Conservation (phyloP, 2,329 filamentous ascomycete species). For the Cercospora sesami region DNA sequence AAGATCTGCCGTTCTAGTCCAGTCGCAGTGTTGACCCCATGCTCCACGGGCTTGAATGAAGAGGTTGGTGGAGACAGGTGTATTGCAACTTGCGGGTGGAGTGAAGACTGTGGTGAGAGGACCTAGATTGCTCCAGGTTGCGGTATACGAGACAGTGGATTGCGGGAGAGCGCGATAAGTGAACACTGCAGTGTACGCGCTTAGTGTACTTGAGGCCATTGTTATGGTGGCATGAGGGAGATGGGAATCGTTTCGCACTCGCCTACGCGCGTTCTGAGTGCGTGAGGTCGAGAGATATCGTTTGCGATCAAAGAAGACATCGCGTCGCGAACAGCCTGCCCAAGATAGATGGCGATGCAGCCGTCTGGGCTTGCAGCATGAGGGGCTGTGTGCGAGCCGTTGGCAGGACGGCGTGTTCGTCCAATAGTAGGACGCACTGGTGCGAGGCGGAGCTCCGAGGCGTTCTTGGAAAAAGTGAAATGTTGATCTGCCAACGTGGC, state of each 20-base stretch:
- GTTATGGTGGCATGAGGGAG: neutral
- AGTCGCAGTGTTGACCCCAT: conserved; percentile 7
- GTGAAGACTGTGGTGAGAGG: conserved; percentile 14
- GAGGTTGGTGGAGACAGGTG: conserved; percentile 11
- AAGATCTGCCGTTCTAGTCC: conserved; percentile 7
- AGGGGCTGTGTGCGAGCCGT: conserved; percentile 13
- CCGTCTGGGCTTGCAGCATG: neutral
- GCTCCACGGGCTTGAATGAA: conserved; percentile 4
- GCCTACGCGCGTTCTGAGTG: neutral
- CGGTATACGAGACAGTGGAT: conserved; percentile 11
- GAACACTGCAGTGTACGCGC: neutral
- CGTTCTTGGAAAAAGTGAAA: conserved; percentile 13
- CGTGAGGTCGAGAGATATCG: neutral
- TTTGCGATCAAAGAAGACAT: neutral
- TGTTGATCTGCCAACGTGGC: conserved; percentile 7
- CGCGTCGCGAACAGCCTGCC: neutral
- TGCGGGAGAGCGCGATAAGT: neutral
- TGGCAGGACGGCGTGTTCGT: neutral
- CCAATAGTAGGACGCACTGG: conserved; percentile 3
- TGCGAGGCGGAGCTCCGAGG: conserved; percentile 10
- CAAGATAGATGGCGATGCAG: neutral
- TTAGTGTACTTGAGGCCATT: conserved; percentile 9
- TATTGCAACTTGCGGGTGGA: conserved; percentile 4
- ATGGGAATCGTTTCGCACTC: neutral
- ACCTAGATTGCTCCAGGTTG: conserved; percentile 14